These are phyloP conservation scores for Magnusiomyces tetraspermus DNA, from an alignment of 1,139 yeast species.

Conservation along the genomic window DNA sequence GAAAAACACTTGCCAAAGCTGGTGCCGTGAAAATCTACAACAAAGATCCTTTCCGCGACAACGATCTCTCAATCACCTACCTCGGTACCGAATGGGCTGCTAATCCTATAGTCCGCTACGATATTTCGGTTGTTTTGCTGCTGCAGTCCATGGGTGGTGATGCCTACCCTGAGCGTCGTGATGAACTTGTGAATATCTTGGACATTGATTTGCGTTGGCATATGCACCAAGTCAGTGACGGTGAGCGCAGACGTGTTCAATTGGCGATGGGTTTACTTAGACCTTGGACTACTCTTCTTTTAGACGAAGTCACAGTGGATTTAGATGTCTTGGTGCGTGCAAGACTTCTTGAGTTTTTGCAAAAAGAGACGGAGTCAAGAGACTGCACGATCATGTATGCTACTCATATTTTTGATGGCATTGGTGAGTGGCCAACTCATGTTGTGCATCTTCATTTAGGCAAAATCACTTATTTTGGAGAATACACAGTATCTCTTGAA, in stretches of 20 bases:
- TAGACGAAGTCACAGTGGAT: constrained; percentile 95
- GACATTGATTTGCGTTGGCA: constrained; percentile 87
- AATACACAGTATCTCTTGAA: constrained; percentile 11
- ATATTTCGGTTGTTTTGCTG: constrained; percentile 73
- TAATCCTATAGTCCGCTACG: constrained; percentile 80
- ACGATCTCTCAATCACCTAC: constrained; percentile 66
- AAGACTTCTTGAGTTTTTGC: constrained; percentile 58
- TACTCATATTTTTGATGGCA: constrained; percentile 93
- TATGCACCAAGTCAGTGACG: constrained; percentile 87
- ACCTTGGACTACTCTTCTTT: constrained; percentile 76
- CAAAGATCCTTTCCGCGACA: constrained; percentile 68
- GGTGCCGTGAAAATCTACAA: constrained; percentile 65
- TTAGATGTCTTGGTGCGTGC: constrained; percentile 85
- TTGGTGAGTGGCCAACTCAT: constrained; percentile 80
- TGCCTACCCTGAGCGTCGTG: constrained; percentile 62
- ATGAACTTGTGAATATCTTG: constrained; percentile 58
- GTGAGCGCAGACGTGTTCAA: constrained; percentile 90
- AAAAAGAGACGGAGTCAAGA: constrained; percentile 56
- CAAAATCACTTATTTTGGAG: constrained; percentile 28
- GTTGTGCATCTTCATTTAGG: constrained; percentile 77
- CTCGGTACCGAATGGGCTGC: constrained; percentile 97
- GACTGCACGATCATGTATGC: constrained; percentile 70
- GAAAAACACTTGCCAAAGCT: constrained; percentile 72
- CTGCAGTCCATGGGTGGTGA: constrained; percentile 81
- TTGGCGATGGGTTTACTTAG: constrained; percentile 83